Evolutionary conservation across 164 flowering plant species (phyloP).

Genomic region (Chloranthus sessilifolius): DNA sequence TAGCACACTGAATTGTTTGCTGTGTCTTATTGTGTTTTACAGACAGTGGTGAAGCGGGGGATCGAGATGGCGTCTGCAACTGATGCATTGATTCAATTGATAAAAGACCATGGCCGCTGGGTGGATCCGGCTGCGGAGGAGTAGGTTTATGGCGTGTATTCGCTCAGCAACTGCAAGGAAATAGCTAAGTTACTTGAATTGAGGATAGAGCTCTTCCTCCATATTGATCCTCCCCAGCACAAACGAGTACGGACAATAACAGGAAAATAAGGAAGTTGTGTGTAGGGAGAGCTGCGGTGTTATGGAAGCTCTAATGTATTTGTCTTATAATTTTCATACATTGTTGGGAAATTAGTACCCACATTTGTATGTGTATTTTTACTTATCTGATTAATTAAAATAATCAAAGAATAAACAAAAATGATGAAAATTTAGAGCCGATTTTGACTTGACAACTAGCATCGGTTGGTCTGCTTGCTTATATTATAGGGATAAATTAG

Average conservation of each 20-base stretch:
- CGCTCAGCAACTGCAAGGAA: neutral
- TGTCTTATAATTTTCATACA: neutral
- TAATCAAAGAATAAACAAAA: too few relatives aligned
- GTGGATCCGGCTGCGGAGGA: constrained; percentile 87
- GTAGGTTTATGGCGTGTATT: constrained; percentile 18
- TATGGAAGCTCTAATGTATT: neutral
- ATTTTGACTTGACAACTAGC: too few relatives aligned
- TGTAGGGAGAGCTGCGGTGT: neutral
- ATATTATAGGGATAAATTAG: too few relatives aligned
- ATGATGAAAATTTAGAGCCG: too few relatives aligned
- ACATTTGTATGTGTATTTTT: neutral
- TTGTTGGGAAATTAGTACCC: neutral
- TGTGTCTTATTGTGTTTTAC: constrained; percentile 17
- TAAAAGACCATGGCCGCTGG: constrained; percentile 96
- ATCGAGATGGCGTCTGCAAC: constrained; percentile 87
- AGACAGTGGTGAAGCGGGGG: constrained; percentile 90
- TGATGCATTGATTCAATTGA: constrained; percentile 86
- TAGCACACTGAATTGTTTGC: neutral
- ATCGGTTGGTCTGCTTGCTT: too few relatives aligned
- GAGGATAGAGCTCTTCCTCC: constrained; percentile 5
- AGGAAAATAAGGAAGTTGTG: neutral
- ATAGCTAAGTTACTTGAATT: neutral
- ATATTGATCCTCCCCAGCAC: neutral
- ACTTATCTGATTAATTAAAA: too few relatives aligned
- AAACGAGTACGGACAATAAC: neutral